Conservation (phyloP, 2,329 filamentous ascomycete species). For the Lachnellula occidentalis region DNA sequence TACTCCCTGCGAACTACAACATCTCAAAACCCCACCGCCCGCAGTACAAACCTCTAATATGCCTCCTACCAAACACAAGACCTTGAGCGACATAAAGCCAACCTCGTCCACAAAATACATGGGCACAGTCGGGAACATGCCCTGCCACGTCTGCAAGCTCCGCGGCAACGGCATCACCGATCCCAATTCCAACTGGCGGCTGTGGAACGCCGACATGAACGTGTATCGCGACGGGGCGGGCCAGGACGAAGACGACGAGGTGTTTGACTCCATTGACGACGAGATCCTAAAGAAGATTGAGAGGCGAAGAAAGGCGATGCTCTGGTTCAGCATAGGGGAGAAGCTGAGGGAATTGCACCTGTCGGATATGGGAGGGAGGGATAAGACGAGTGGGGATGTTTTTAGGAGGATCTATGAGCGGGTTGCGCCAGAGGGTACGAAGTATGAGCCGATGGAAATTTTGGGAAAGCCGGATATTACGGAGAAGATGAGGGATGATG, state of each 20-base stretch:
- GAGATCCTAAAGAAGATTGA: constrained; percentile 8
- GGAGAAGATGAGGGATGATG: constrained; percentile 8
- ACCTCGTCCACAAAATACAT: no score
- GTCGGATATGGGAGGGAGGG: constrained; percentile 5
- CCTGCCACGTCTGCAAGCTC: constrained; percentile 4
- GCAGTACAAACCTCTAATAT: no score
- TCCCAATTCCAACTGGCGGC: constrained; percentile 3
- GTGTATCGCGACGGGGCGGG: constrained; percentile 5
- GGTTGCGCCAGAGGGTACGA: constrained; percentile 2
- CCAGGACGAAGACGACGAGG: constrained; percentile 4
- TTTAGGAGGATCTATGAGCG: constrained; percentile 5
- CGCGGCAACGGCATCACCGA: constrained; percentile 4
- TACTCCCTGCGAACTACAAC: no score
- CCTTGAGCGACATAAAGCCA: no score
- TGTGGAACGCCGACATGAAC: constrained; percentile 11
- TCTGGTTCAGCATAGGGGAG: constrained; percentile 7
- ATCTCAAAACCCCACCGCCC: no score
- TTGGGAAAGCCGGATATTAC: not conserved
- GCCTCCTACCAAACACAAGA: no score
- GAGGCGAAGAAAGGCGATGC: constrained; percentile 3
- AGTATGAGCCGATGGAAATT: constrained; percentile 4
- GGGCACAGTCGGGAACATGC: not conserved
- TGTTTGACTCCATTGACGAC: constrained; percentile 3
- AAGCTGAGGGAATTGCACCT: constrained; percentile 2
- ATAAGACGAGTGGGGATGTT: constrained; percentile 7